A percentile compares a stretch with the other conserved stretches of the same genome.
Conservation (phyloP, 805 yeast genomes). For the Saccharomycopsis fodiens region DNA sequence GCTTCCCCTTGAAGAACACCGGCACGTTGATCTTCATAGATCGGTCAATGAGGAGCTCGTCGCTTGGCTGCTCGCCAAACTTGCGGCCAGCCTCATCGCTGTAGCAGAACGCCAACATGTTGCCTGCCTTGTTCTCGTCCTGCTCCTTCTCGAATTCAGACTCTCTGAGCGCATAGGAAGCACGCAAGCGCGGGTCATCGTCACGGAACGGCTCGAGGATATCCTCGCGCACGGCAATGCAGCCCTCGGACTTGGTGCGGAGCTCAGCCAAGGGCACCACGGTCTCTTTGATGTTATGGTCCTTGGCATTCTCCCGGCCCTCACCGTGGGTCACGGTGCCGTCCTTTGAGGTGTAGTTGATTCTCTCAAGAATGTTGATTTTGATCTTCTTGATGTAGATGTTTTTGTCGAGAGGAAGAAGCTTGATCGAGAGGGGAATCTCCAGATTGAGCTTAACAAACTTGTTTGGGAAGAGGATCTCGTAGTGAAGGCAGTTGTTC, state of each 20-base stretch:
- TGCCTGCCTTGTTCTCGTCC: background rate
- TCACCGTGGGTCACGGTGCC: constrained; percentile 47
- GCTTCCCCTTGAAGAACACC: constrained; percentile 18
- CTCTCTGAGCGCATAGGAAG: background rate
- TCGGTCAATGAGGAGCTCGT: constrained; percentile 8
- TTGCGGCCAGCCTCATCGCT: background rate
- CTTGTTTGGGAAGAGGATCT: constrained; percentile 63
- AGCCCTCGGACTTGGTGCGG: constrained; percentile 42
- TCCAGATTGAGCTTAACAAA: constrained; percentile 58
- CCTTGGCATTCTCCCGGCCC: constrained; percentile 26
- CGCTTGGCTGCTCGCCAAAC: constrained; percentile 5
- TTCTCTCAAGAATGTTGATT: constrained; percentile 58
- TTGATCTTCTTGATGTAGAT: constrained; percentile 55
- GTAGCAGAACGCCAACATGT: constrained; percentile 12
- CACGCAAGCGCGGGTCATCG: background rate
- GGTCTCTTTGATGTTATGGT: constrained; percentile 35
- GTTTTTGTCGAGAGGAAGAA: constrained; percentile 58
- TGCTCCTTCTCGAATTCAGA: background rate
- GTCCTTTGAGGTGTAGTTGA: constrained; percentile 54
- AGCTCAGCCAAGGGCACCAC: constrained; percentile 55
- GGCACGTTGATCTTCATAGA: constrained; percentile 12
- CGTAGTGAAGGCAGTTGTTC: constrained; percentile 65
- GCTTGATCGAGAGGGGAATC: constrained; percentile 52
- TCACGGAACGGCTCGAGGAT: background rate
- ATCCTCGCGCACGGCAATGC: constrained; percentile 50